Base-by-base conservation (phyloP, 306 rosid species). In the Urtica urens region DNA sequence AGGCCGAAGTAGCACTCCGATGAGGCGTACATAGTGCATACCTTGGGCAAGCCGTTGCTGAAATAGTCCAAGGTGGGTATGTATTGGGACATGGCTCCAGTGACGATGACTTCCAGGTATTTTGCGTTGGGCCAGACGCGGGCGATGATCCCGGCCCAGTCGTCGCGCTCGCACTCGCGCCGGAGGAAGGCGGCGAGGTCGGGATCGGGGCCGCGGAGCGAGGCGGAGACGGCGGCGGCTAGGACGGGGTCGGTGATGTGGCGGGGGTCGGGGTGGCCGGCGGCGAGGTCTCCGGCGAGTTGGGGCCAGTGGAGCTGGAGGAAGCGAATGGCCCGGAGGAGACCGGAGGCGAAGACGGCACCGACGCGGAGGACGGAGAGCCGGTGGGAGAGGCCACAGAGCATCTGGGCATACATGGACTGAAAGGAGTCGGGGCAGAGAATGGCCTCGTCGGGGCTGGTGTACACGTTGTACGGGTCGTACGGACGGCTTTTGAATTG, bases 51-150 rank as follows among this genome's bases (percentile, higher is more conserved):
- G 3, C 80, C 73, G 5, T 74, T 79, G 23, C 95, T 77, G 61
- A 74, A 90, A 47, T 71, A 79, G 30, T 90, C 95, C 0, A 90
- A 81, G 0, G 80, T 79, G 0, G 86, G 95, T 58, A 85, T 85
- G 38, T 90, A 90, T 65, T 90, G 99, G 54, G 95, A 87, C 99
- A 90, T 85, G 38, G 99, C 95, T 24, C 99, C 99, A 0, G 95
- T 90, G 10, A 90, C 95, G 10, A 90, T 82, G 17, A 85, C 99
- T 0, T 90, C 99, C 0, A 90, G 82, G 47, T 75, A 90, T 35
- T 77, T 90, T 0, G 99, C 82, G 68, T 90, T 90, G 0, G 99
- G 99, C 99, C 99, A 90, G 29, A 90, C 78, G 21, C 95, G 58
- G 0, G 76, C 64, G 58, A 90, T 77, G n/a, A 90, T 85, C 0